Evolutionary conservation across 192 early-diverging fungal species (phyloP).

Genomic region (Spizellomyces sp.): DNA sequence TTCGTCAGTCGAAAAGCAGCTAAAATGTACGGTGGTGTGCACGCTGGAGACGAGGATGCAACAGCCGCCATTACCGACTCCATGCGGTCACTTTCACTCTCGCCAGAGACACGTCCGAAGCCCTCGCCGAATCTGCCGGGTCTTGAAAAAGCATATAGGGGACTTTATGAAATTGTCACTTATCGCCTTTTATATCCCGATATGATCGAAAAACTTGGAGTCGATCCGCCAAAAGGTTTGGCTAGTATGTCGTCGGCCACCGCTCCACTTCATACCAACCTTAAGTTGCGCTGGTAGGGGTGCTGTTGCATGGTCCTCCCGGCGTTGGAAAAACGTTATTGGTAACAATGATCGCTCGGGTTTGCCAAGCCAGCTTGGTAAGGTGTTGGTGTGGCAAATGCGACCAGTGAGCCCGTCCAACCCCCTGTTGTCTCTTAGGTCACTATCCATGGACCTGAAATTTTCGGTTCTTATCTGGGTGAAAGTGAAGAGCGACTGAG

Average conservation of each 20-base stretch:
- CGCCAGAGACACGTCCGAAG: no score
- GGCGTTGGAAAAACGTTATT: constrained; percentile 95
- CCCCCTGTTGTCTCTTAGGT: constrained; percentile 28
- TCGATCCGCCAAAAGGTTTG: constrained; percentile 74
- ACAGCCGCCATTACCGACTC: no score
- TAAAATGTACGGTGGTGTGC: no score
- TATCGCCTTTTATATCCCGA: constrained; percentile 72
- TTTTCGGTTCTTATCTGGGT: constrained; percentile 81
- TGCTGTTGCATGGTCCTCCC: constrained; percentile 90
- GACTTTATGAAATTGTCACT: constrained; percentile 75
- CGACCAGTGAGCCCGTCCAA: no score
- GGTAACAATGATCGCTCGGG: constrained; percentile 67
- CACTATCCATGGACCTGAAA: constrained; percentile 78
- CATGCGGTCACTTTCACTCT: no score
- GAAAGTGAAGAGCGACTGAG: constrained; percentile 85
- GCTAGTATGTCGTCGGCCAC: no score
- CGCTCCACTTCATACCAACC: no score
- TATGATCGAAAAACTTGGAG: constrained; percentile 54
- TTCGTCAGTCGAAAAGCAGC: no score
- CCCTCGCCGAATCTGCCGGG: constrained; percentile 37
- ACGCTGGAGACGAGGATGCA: no score
- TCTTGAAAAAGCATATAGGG: constrained; percentile 71
- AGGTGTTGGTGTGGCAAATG: no score
- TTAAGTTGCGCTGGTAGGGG: constrained; percentile 8
- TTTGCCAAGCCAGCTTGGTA: constrained; percentile 65